Evolutionary conservation across 225 moss, liverwort and hornwort genomes (phyloP).

Genomic region (Ulota crispa): DNA sequence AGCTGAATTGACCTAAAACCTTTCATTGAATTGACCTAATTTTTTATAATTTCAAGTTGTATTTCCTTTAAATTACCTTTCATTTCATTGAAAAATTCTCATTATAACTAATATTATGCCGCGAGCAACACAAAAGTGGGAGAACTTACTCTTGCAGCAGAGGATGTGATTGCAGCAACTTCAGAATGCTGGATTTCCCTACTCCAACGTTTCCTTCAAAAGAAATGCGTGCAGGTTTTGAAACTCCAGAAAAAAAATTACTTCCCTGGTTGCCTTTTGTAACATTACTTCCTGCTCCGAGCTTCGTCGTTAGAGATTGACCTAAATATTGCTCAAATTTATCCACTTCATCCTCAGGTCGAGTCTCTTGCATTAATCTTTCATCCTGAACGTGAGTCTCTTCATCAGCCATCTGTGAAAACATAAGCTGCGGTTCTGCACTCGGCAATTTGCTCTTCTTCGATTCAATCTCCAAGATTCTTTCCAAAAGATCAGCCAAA

Average conservation of each 20-base stretch:
- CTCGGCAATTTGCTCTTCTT: conserved; percentile 2
- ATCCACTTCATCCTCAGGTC: background rate
- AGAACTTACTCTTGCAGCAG: conserved; percentile 41
- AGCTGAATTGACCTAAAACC: too few species aligned
- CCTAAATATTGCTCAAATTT: background rate
- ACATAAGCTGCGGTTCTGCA: conserved; percentile 9
- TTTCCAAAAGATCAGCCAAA: conserved; percentile 15
- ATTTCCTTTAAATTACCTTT: too few species aligned
- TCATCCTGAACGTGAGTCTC: background rate
- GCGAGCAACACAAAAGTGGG: background rate
- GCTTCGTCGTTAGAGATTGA: background rate
- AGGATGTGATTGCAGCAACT: conserved; percentile 51
- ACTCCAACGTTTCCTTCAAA: conserved; percentile 68
- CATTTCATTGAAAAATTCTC: too few species aligned
- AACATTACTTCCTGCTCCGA: background rate
- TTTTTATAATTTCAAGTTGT: too few species aligned
- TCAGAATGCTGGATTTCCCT: conserved; percentile 59
- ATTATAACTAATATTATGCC: too few species aligned
- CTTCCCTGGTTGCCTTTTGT: background rate
- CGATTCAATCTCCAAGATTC: conserved; percentile 23
- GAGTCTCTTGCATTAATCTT: background rate
- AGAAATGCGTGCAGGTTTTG: conserved; percentile 44
- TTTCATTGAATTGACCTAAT: too few species aligned
- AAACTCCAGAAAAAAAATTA: background rate
- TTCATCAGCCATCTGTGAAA: background rate